Base-by-base conservation (phyloP, 352 stramenopile genomes). In the Globisporangium barbulae region DNA sequence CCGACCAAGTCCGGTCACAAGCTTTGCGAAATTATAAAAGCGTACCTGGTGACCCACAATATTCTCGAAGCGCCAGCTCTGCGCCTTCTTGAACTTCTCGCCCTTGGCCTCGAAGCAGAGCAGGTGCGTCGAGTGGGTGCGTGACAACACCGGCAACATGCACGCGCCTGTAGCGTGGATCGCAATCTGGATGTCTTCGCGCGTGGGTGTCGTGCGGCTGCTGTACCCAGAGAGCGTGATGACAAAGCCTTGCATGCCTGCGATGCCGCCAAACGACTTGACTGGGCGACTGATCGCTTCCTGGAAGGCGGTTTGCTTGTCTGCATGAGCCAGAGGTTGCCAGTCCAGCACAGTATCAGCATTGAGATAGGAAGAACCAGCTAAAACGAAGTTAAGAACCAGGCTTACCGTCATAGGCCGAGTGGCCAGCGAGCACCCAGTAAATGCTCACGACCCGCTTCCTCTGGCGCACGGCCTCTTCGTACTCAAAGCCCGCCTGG, bases 71-170 rank as follows among this genome's bases (percentile, higher is more conserved):
- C 74, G 70, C 88, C 88, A 96, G 57, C 80, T 91, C 57, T 91
- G 61, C 9, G 88, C 83, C 58, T 89, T 91, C 68, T 94, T 90
- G 70, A 85, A 96, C 58, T 96, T 96, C 52, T 96, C 88, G 15
- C 88, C 88, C 12, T 74, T 81, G 1, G 79, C 65, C 74, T 93
- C 88, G 53, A 83, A 82, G 59, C 85, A 94, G 7, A 96, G 62
- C 48, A 96, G 65, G 48, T 96, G 88, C 19, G 85, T 94, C 0
- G 88, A 93, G 63, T 96, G 82, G 1, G 81, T 90, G 44, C 85
- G 70, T 30, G 85, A 94, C 10, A 96, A 64, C 31, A 96, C 86
- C 1, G 88, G 84, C 1, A 96, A 75, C 62, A 93, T 87, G 56
- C 88, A 96, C 13, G 88, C 84, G n/a, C 88, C 88, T 3, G 85